Base-by-base conservation (phyloP, 805 yeast genomes). In the Ogataea corticis region DNA sequence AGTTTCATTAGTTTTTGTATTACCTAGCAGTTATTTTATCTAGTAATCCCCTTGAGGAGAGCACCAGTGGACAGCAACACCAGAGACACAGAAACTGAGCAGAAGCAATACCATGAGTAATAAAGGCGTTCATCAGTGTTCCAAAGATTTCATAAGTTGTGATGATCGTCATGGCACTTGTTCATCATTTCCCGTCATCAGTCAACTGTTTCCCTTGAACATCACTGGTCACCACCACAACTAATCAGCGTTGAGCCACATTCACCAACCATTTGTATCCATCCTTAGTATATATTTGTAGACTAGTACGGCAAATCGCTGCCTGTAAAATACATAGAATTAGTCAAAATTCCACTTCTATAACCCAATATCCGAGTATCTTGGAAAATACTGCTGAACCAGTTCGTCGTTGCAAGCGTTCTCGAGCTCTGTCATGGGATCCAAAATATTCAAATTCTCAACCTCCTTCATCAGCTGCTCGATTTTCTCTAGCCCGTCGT, bases 381-480 rank as follows among this genome's bases (percentile, higher is more conserved):
- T 18, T 12, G 33, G 30, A 13, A 28, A n/a, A 31, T 50, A 41
- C n/a, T 35, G 45, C 34, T 17, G 40, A 17, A 48, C 35, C 19
- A 47, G 15, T 5, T 34, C 45, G 44, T 41, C 42, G 14, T 49
- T 25, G 5, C 52, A 15, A 17, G 42, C 52, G 4, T 29, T 31
- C 19, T 55, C 48, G 27, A 57, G n/a, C 7, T 45, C 35, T n/a
- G 15, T 16, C 5, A 52, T 28, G 4, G 43, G 45, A 6, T 44
- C 33, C 2, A 36, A 32, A 15, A 53, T 23, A 31, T 49, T 47
- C 23, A 55, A 14, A 10, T 32, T 32, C 33, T 52, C 48, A 2
- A 46, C 43, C 21, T 50, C 25, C 14, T 16, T 14, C 3, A 55
- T 47, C 18, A 57, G 28, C 1, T 34, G 33, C 30, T 54, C 47